Percentiles rank a stretch among this genome's conserved stretches.
Conservation (phyloP, 2,329 filamentous ascomycete genomes). For the Akanthomyces dipterigenus region DNA sequence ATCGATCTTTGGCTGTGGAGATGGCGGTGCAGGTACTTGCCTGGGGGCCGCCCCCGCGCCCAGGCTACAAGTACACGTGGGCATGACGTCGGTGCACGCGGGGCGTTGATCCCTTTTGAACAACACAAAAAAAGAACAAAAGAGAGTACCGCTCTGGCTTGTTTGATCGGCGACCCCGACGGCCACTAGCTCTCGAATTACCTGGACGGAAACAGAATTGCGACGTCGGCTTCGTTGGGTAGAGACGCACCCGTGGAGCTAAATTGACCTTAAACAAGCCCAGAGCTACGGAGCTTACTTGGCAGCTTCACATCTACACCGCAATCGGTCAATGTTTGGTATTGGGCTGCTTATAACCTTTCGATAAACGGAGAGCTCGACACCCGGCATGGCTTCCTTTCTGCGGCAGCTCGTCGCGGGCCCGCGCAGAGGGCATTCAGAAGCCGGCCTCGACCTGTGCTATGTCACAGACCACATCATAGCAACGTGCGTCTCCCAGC, state of each 20-base stretch:
- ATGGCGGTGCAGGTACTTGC: not conserved
- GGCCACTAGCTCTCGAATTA: no score
- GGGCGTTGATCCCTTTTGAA: not conserved
- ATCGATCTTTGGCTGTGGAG: not conserved
- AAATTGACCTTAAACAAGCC: no score
- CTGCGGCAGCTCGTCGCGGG: constrained; percentile 88
- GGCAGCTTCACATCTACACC: not conserved
- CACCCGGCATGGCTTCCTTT: constrained; percentile 57
- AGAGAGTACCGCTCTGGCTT: not conserved
- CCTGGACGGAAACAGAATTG: not conserved
- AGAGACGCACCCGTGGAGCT: not conserved
- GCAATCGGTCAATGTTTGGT: not conserved
- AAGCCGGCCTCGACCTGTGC: constrained; percentile 87
- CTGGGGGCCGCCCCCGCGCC: constrained; percentile 1
- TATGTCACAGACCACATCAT: constrained; percentile 83
- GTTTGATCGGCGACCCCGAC: no score
- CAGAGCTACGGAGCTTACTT: no score
- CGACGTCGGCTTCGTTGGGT: not conserved
- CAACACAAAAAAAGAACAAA: not conserved
- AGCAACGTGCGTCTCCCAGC: constrained; percentile 42
- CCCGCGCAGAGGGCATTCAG: constrained; percentile 74
- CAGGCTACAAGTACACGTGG: not conserved
- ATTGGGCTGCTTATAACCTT: rapidly evolving
- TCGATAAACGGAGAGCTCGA: not conserved
- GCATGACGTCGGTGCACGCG: constrained; percentile 8